phyloP scores from a whole-genome alignment of 192 early-diverging fungal species.

The Allomyces javanicus region DNA sequence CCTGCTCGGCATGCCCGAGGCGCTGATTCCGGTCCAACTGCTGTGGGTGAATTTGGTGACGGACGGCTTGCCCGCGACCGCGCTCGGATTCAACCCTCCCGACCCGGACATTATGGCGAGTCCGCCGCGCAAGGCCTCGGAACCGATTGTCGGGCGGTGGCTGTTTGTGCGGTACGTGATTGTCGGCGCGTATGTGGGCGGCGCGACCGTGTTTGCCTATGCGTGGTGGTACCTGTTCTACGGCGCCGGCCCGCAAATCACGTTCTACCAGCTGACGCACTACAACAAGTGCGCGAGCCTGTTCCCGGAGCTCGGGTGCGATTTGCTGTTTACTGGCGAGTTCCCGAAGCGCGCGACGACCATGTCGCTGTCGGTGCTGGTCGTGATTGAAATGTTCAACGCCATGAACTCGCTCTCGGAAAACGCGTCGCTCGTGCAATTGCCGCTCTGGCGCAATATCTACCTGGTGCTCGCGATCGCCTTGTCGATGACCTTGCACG shows the following conservation, averaged over 20 bases:
- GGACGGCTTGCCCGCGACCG: constrained; percentile 90
- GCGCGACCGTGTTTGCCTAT: constrained; percentile 87
- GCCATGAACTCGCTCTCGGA: constrained; percentile 92
- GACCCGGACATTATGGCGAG: constrained; percentile 91
- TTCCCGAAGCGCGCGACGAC: constrained; percentile 78
- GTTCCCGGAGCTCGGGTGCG: constrained; percentile 85
- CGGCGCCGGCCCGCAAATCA: constrained; percentile 63
- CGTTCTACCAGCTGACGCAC: constrained; percentile 72
- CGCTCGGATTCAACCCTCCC: constrained; percentile 93
- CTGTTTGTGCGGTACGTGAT: constrained; percentile 88
- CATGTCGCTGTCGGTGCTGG: constrained; percentile 83
- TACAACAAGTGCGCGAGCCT: constrained; percentile 75
- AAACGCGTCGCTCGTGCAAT: constrained; percentile 77
- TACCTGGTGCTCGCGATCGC: constrained; percentile 66
- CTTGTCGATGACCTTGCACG: constrained; percentile 82
- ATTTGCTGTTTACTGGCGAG: constrained; percentile 40
- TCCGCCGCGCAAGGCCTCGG: constrained; percentile 61
- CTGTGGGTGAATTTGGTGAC: constrained; percentile 99
- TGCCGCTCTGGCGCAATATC: constrained; percentile 80
- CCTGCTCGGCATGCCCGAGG: constrained; percentile 88
- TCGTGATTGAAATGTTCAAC: constrained; percentile 98
- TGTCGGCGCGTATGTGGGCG: constrained; percentile 78
- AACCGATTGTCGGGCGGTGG: constrained; percentile 85
- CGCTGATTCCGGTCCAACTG: constrained; percentile 90
- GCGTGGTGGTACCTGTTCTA: constrained; percentile 99